phyloP scores from a whole-genome alignment of 805 yeast species.

The Candida arabinofermentans region DNA sequence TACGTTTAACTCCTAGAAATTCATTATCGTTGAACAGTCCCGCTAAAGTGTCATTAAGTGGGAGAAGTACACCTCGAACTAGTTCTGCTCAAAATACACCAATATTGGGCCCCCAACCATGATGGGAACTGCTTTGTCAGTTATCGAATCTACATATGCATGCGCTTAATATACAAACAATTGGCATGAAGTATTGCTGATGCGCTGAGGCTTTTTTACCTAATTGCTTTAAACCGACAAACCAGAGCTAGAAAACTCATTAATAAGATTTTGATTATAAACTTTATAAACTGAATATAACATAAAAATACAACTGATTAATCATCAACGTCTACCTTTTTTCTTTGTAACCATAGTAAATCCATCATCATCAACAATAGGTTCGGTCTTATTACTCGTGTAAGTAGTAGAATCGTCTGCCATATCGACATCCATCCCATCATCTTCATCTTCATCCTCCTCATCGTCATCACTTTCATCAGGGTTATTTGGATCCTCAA shows the following conservation, averaged over 20 bases:
- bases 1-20: slow-evolving; percentile 23
- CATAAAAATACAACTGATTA: not conserved
- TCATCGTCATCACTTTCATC: slow-evolving; percentile 47
- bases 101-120: slow-evolving; percentile 9
- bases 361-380: slow-evolving; percentile 90
- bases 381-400: slow-evolving; percentile 36
- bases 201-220: too few species aligned
- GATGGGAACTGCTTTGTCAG: too few species aligned
- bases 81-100: slow-evolving; percentile 10
- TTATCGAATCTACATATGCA: too few species aligned
- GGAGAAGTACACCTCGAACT: slow-evolving; percentile 11
- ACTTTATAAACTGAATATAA: too few species aligned
- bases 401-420: slow-evolving; percentile 29
- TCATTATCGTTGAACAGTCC: slow-evolving; percentile 11
- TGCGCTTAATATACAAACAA: too few species aligned
- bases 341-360: slow-evolving; percentile 82
- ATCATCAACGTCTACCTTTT: slow-evolving; percentile 43
- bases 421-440: slow-evolving; percentile 32
- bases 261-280: too few species aligned
- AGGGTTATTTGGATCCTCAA: slow-evolving; percentile 62
- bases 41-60: slow-evolving; percentile 6
- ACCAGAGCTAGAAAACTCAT: too few species aligned
- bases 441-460: slow-evolving; percentile 38
- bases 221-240: too few species aligned
- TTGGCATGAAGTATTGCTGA: too few species aligned